Evolutionary conservation across 371 early-diverging fungal species (phyloP).

Genomic region (Fennellomyces sp.): DNA sequence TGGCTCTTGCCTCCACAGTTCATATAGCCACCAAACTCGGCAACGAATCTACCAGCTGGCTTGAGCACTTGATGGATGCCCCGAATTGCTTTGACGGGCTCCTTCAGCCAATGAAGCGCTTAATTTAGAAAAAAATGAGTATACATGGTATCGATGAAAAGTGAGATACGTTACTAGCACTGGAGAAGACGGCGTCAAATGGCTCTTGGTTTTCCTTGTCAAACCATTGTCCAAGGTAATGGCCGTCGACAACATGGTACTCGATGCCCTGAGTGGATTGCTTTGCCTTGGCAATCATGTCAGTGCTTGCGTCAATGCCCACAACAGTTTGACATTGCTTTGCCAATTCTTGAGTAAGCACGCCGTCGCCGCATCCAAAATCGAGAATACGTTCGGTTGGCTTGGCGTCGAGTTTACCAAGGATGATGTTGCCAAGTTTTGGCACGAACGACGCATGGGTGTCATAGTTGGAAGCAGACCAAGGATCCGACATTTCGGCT

Average conservation of each 20-base stretch:
- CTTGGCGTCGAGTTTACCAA: constrained; percentile 52
- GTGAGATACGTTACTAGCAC: constrained; percentile 43
- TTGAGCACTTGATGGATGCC: constrained; percentile 60
- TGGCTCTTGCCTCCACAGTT: constrained; percentile 44
- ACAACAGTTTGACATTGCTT: constrained; percentile 50
- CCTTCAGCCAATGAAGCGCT: constrained; percentile 80
- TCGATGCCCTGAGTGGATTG: constrained; percentile 19
- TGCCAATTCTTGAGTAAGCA: constrained; percentile 57
- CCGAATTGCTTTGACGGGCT: constrained; percentile 60
- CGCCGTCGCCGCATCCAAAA: constrained; percentile 77
- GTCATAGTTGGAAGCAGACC: constrained; percentile 56
- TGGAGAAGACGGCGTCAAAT: constrained; percentile 69
- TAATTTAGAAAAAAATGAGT: background rate
- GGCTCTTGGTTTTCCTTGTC: constrained; percentile 20
- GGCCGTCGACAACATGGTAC: constrained; percentile 57
- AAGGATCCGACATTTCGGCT: constrained; percentile 10
- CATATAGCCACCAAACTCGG: constrained; percentile 65
- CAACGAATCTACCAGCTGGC: constrained; percentile 63
- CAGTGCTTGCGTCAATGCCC: constrained; percentile 63
- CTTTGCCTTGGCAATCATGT: constrained; percentile 62
- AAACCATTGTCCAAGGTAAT: constrained; percentile 50
- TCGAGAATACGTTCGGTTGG: constrained; percentile 62
- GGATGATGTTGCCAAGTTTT: constrained; percentile 49
- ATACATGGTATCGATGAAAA: background rate
- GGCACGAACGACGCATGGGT: constrained; percentile 65